phyloP scores from a whole-genome alignment of 345 rosid genomes.

The thale cress (Arabidopsis thaliana) region TAIR10.1 NC_003071.7:6618501-6619000 shows the following conservation, averaged over 20 bases:
- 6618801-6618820: constrained; percentile 71
- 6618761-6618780: constrained; percentile 74
- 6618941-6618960: constrained; percentile 19
- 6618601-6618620: constrained; percentile 20
- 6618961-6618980: constrained; percentile 27
- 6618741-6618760: neutral
- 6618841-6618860: constrained; percentile 85
- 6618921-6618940: constrained; percentile 47
- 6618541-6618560: neutral
- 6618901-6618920: constrained; percentile 27
- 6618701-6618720: constrained; percentile 2
- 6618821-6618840: constrained; percentile 74
- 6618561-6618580: constrained; percentile 7
- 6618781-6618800: constrained; percentile 93
- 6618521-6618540: constrained; percentile 12
- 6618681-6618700: constrained; percentile 25
- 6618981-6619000: constrained; percentile 38
- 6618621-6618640: constrained; percentile 17
- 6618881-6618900: constrained; percentile 29
- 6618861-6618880: constrained; percentile 45
- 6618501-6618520: constrained; percentile 1
- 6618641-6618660: constrained; percentile 31
- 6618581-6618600: constrained; percentile 1
- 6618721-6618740: constrained; percentile 45
- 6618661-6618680: neutral